A percentile compares a stretch with the other conserved stretches of the same genome.
Evolutionary conservation across 306 rosid species (phyloP).

Genomic region (Trichosanthes truncata): DNA sequence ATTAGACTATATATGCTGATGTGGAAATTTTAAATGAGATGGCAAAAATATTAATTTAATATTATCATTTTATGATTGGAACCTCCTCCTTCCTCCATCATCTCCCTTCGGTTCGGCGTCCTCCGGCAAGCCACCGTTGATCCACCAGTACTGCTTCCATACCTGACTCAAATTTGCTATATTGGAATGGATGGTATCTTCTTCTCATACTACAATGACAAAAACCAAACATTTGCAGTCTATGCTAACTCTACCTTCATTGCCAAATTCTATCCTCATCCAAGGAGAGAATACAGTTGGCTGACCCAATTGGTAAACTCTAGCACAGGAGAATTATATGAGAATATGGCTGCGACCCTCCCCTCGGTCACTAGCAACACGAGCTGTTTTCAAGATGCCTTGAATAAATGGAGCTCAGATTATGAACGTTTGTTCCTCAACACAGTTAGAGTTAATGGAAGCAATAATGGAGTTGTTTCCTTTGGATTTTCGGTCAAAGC

Average conservation of each 20-base stretch:
- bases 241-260: constrained; percentile 35
- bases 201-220: constrained; percentile 30
- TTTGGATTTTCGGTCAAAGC: constrained; percentile 24
- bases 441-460: constrained; percentile 25
- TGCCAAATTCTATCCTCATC: not conserved
- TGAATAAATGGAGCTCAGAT: constrained; percentile 23
- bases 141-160: no score
- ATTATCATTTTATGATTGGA: no score
- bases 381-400: constrained; percentile 19
- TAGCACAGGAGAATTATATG: constrained; percentile 29
- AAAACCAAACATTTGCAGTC: constrained; percentile 25
- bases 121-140: no score
- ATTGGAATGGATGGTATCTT: constrained; percentile 33
- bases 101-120: no score
- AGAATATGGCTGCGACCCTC: constrained; percentile 18
- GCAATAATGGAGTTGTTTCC: constrained; percentile 22
- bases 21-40: no score
- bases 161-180: constrained; percentile 37
- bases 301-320: constrained; percentile 24
- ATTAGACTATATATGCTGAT: no score
- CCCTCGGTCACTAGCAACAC: constrained; percentile 5
- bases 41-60: no score
- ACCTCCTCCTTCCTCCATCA: no score
- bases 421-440: constrained; percentile 20
- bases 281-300: not conserved